phyloP scores from a whole-genome alignment of 805 yeast genomes.

The Pichia cabralensis region DNA sequence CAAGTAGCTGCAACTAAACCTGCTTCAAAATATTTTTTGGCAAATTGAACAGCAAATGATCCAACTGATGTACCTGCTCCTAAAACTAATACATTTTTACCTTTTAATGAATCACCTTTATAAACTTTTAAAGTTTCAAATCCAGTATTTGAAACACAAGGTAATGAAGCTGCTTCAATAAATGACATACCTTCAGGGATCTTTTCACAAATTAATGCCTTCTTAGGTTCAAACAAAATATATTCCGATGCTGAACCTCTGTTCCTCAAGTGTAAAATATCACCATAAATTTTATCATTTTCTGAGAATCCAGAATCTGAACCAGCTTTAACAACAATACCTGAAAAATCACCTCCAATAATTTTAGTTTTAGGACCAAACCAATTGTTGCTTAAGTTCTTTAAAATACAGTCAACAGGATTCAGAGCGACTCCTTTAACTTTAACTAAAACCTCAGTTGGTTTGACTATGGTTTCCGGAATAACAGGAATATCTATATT shows the following conservation, averaged over 20 bases:
- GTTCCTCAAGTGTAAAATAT: not conserved
- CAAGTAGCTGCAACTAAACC: slow-evolving; percentile 42
- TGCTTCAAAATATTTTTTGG: slow-evolving; percentile 38
- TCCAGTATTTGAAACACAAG: slow-evolving; percentile 60
- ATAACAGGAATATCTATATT: slow-evolving; percentile 8
- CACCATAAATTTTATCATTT: slow-evolving; percentile 19
- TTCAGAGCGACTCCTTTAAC: slow-evolving; percentile 14
- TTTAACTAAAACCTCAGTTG: slow-evolving; percentile 13
- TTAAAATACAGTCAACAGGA: slow-evolving; percentile 15
- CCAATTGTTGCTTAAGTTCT: slow-evolving; percentile 4
- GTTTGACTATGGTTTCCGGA: slow-evolving; percentile 5
- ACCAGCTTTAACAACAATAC: slow-evolving; percentile 16
- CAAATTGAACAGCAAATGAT: slow-evolving; percentile 42
- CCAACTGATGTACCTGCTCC: slow-evolving; percentile 77
- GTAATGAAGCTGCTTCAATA: slow-evolving; percentile 57
- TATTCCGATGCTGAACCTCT: slow-evolving; percentile 41
- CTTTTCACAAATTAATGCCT: slow-evolving; percentile 17
- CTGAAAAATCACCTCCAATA: slow-evolving; percentile 20
- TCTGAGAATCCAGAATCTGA: slow-evolving; percentile 8
- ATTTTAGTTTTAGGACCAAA: slow-evolving; percentile 11
- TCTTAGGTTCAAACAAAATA: slow-evolving; percentile 27
- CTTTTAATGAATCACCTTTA: slow-evolving; percentile 15
- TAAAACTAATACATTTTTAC: slow-evolving; percentile 44
- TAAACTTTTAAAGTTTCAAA: slow-evolving; percentile 15
- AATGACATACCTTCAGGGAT: slow-evolving; percentile 38